Percentiles rank a stretch among this genome's conserved stretches.
Conservation (phyloP, 768 basidiomycete species). For the Leccinum aurantiacum region DNA sequence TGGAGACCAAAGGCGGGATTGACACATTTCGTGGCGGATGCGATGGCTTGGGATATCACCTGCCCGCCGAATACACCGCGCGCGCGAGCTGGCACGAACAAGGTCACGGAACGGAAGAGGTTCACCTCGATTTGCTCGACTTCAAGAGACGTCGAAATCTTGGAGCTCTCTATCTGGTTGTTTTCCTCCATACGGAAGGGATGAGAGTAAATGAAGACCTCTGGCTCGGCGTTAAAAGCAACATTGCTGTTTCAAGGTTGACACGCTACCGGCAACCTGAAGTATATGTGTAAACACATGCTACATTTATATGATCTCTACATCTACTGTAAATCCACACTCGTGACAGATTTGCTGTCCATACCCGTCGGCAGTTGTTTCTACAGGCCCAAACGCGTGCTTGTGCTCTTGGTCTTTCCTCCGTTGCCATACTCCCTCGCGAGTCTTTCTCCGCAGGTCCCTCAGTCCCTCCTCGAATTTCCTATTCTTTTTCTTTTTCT, state of each 20-base stretch:
- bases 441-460: conserved; percentile 81
- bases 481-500: conserved; percentile 87
- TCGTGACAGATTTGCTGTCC: conserved; percentile 77
- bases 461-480: conserved; percentile 91
- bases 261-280: neutral
- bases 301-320: conserved; percentile 66
- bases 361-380: conserved; percentile 51
- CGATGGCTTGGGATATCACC: conserved; percentile 85
- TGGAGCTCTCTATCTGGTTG: conserved; percentile 60
- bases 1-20: conserved; percentile 64
- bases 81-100: conserved; percentile 59
- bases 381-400: conserved; percentile 72
- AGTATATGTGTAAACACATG: neutral
- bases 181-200: conserved; percentile 32
- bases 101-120: conserved; percentile 73
- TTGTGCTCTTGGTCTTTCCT: conserved; percentile 85
- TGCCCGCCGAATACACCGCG: conserved; percentile 88
- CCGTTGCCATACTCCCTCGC: conserved; percentile 87
- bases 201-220: neutral
- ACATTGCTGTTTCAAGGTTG: neutral
- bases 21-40: conserved; percentile 77
- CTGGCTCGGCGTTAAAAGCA: neutral
- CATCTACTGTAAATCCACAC: conserved; percentile 90
- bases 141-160: conserved; percentile 72
- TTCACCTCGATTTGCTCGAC: conserved; percentile 77